A percentile compares a stretch with the other conserved stretches of the same genome.
phyloP scores from a whole-genome alignment of 1,284 basidiomycete genomes.

The Neolentinus lepideus region DNA sequence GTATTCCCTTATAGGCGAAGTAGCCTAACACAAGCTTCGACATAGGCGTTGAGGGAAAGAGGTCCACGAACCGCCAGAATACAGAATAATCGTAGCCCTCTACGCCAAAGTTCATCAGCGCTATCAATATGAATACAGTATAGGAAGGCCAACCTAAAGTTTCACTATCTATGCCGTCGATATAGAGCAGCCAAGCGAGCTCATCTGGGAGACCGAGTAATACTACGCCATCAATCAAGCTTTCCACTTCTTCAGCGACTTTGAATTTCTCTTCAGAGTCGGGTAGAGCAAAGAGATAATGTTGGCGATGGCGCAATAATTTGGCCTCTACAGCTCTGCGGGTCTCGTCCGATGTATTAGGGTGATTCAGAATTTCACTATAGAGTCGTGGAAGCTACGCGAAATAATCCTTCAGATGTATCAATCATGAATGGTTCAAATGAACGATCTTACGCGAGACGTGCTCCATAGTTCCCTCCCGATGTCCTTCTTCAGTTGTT shows the following conservation, averaged over 20 bases:
- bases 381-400: slow-evolving; percentile 63
- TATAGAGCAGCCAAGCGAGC: slow-evolving; percentile 70
- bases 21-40: slow-evolving; percentile 63
- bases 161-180: slow-evolving; percentile 75
- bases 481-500: slow-evolving; percentile 63
- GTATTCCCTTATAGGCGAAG: slow-evolving; percentile 53
- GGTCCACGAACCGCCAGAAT: slow-evolving; percentile 56
- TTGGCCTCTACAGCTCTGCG: slow-evolving; percentile 67
- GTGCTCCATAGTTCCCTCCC: slow-evolving; percentile 50
- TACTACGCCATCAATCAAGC: slow-evolving; percentile 66
- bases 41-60: slow-evolving; percentile 63
- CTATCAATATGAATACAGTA: background rate
- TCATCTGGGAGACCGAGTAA: slow-evolving; percentile 71
- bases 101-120: slow-evolving; percentile 16
- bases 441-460: slow-evolving; percentile 43
- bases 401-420: background rate
- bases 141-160: slow-evolving; percentile 52
- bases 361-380: slow-evolving; percentile 71
- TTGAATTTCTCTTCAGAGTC: slow-evolving; percentile 41
- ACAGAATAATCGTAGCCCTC: slow-evolving; percentile 58
- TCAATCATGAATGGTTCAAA: slow-evolving; percentile 1
- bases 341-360: slow-evolving; percentile 64
- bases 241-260: slow-evolving; percentile 56
- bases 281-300: slow-evolving; percentile 49
- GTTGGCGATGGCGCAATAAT: slow-evolving; percentile 55